Conservation (phyloP, 1,284 basidiomycete species). For the Tilletia setariae region DNA sequence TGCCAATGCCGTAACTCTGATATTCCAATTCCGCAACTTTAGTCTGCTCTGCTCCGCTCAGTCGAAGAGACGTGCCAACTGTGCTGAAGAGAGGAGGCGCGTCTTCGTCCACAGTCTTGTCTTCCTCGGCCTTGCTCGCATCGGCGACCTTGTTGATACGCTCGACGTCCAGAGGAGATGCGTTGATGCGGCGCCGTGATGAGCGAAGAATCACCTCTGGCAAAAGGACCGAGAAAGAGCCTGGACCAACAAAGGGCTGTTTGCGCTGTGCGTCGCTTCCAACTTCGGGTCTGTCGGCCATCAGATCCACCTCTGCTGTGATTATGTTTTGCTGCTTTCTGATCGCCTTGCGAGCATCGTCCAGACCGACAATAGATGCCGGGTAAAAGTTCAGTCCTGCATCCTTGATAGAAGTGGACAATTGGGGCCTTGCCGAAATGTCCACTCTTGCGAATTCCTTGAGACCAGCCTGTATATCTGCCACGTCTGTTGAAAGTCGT, state of each 20-base stretch:
- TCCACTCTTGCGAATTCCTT: neutral
- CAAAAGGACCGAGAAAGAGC: neutral
- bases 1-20: neutral
- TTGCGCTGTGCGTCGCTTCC: neutral
- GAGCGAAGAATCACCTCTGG: neutral
- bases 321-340: neutral
- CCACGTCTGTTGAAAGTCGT: neutral
- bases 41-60: neutral
- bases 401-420: neutral
- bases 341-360: neutral
- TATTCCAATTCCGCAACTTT: neutral
- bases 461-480: constrained; percentile 14
- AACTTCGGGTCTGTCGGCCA: neutral
- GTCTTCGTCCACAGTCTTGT: neutral
- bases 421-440: neutral
- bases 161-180: neutral
- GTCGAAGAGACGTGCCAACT: neutral
- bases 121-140: neutral
- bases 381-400: neutral
- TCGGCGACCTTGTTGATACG: neutral
- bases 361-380: neutral
- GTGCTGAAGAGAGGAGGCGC: constrained; percentile 1
- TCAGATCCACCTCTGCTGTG: neutral
- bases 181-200: neutral
- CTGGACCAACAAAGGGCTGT: neutral